Base-by-base conservation (phyloP, 106 monocot species). In the Acanthochlamys bracteata region DNA sequence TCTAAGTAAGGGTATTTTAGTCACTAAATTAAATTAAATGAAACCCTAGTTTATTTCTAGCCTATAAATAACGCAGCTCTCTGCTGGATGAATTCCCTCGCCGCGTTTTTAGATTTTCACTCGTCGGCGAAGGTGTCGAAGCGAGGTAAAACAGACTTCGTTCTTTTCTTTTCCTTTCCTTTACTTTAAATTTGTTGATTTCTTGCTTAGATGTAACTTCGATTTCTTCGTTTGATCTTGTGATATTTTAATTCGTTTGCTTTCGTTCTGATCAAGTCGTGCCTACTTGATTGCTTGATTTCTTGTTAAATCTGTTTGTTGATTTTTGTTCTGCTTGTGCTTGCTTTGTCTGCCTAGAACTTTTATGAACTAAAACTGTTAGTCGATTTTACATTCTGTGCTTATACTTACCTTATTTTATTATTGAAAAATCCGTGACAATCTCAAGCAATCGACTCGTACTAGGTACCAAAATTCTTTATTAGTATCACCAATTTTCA, bases 111-210 rank as follows among this genome's bases (percentile, higher is more conserved):
- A 25, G 59, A n/a, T 33, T 33, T 33, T 33, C 33, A 33, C 33
- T 33, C 33, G 33, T 57, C 64, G 9, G 51, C 64, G 60, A 71
- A 74, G 70, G 74, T 79, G 79, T 79, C 74, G 79, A 79, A 79
- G 74, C 79, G 79, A 69, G 79, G 79, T 79, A 59, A 65, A 8
- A 16, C 1, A 49, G 49, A 49, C 17, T 49, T 49, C 17, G 6
- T 56, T 33, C 11, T 33, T 59, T 17, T 59, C 59, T 59, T 25
- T 14, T 25, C 25, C 11, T 25, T 24, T 59, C 27, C 26, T 26
- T 25, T 10, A 24, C 25, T 59, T 59, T 20, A 10, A 24, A 56
- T 22, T 56, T 56, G 23, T 56, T 17, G 7, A 1, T 2, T 56
- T 56, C 24, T 17, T 56, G 56, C 20, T 19, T 56, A 22, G 11